Base-by-base conservation (phyloP, 345 rosid species). In the Gossypium sturtianum region DNA sequence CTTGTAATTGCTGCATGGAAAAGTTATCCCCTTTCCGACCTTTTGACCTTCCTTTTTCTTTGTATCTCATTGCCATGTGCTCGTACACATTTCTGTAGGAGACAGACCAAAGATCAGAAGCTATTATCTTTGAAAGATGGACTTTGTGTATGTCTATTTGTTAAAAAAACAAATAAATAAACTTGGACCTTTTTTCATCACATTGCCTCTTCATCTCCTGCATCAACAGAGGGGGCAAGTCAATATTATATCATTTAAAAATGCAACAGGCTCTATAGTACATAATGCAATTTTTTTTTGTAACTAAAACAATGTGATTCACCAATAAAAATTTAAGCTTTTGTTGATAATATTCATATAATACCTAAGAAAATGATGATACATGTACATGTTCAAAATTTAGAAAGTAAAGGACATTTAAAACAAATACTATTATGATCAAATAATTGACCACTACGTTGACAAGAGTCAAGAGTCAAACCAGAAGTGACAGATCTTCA, bases 121-220 rank as follows among this genome's bases (percentile, higher is more conserved):
- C 20, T 10, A 73, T 62, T 34, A 22, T 27, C 66, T 61, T 74
- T 20, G 56, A 57, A 65, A 57, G 73, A 19, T 76, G 51, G 51
- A 64, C 44, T 66, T 51, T 13, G 9, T 49, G 25, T 10, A 11
- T 73, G 71, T 45, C 29, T 53, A 16, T 34, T 2, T 48, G 60
- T 66, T 53, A 9, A 53, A 27, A 34, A 67, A 6, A 67, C 5
- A 44, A 17, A 29, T 12, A 27, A 11, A 75, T 29, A 70, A 62
- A 77, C 25, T 78, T 47, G 23, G 62, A 95, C 99, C 97, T 90
- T 89, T 93, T 95, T 71, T 91, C 99, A 75, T 95, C 98, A 68
- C 99, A 95, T 71, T 88, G 97, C 64, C 78, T 90, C 88, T 89
- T 87, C 99, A 95, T 95, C 80, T 93, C 98, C 99, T 95, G 97